Base-by-base conservation (phyloP, 768 basidiomycete species). In the Amanita jacksonii region DNA sequence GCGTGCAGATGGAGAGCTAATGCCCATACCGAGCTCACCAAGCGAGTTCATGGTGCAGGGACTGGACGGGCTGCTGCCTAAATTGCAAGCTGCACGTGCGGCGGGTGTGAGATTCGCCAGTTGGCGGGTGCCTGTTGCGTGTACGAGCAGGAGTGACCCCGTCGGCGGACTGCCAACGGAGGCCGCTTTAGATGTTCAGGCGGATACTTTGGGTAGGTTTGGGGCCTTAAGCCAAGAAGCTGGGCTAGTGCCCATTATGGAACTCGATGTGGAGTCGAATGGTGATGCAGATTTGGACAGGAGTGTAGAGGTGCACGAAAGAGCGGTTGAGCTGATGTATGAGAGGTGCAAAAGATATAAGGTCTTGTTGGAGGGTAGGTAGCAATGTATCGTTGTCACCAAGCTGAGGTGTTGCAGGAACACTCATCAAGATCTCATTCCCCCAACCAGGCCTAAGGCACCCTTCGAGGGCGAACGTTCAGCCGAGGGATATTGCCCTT, bases 391-490 rank as follows among this genome's bases (percentile, higher is more conserved):
- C 16, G 22, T 27, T 34, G 30, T 30, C 3, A 3, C 10, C 38
- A n/a, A 25, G 16, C 37, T 34, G 40, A 43, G 41, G 28, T 30
- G 13, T 19, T 31, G 23, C 35, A 74, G 72, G 71, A 16, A 65
- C 70, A 4, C 60, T 74, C 33, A 67, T 76, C 48, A 75, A 74
- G 43, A 70, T 70, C 3, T 74, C 70, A 1, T 75, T 74, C 58
- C 63, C 72, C 22, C 72, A 74, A 50, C 68, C 72, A 12, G 69
- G 72, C 6, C 51, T 68, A 16, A 63, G 70, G 47, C 62, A 69
- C 41, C 59, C 63, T 1, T 66, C 65, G 13, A 62, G 68, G 27
- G 51, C 49, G 6, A 61, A 49, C 20, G 60, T 60, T 1, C 64
- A 65, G 13, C 50, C 66, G 12, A 62, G 66, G 20, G 62, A 69